Percentiles rank a stretch among this genome's conserved stretches.
These are phyloP conservation scores for Pleurotus pulmonarius DNA, from an alignment of 768 basidiomycete species.

Conservation along the genomic window DNA sequence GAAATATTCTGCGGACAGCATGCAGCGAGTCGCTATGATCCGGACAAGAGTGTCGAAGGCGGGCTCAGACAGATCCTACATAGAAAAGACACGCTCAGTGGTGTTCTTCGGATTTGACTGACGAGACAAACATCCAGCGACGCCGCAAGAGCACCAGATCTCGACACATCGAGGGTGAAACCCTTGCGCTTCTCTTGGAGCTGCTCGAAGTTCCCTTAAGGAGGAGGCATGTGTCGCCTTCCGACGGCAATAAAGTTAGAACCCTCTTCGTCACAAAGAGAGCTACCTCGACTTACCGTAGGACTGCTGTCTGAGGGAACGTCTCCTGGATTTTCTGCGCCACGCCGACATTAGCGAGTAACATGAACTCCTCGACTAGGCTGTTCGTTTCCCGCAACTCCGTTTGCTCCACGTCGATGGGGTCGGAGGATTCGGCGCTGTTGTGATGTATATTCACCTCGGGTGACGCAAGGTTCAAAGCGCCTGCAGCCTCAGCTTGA, in stretches of 20 bases:
- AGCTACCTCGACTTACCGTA: conserved; percentile 62
- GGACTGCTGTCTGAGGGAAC: conserved; percentile 93
- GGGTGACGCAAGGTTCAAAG: conserved; percentile 94
- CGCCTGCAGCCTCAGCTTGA: conserved; percentile 92
- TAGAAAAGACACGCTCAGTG: background rate
- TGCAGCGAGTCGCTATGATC: no score
- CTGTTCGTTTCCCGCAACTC: conserved; percentile 91
- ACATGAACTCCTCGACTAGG: conserved; percentile 98
- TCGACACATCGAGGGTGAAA: conserved; percentile 82
- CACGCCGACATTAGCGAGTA: conserved; percentile 94
- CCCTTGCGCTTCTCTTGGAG: conserved; percentile 91
- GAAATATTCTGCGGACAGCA: conserved; percentile 98
- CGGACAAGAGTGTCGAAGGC: conserved; percentile 96
- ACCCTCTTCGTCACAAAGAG: no score
- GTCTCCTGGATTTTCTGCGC: conserved; percentile 89
- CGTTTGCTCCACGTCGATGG: conserved; percentile 97
- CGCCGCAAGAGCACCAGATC: conserved; percentile 83
- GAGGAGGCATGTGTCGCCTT: conserved; percentile 87
- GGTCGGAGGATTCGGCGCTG: conserved; percentile 89
- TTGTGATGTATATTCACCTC: conserved; percentile 97
- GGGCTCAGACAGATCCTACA: conserved; percentile 80
- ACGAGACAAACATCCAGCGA: conserved; percentile 89
- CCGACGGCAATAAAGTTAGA: background rate
- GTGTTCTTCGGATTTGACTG: conserved; percentile 30
- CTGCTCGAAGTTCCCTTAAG: conserved; percentile 92